Percentiles rank a stretch among this genome's conserved stretches.
phyloP scores from a whole-genome alignment of 2,329 filamentous ascomycete genomes.

The Sarocladiaceae sp. region DNA sequence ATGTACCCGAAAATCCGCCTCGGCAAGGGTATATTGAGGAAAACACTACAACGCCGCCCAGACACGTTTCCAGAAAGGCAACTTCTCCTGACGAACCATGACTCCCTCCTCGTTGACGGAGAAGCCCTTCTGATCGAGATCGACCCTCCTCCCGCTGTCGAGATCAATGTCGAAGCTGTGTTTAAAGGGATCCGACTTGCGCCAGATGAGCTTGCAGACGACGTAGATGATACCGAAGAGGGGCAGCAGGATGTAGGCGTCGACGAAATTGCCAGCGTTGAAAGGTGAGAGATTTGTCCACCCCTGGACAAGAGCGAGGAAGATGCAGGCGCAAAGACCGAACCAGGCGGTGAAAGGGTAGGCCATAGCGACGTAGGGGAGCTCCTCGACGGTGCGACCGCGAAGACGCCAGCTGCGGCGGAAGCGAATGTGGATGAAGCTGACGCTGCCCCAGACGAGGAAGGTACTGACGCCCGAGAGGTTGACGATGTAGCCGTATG shows the following conservation, averaged over 20 bases:
- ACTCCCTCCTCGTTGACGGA: conserved; percentile 22
- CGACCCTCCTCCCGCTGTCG: conserved; percentile 46
- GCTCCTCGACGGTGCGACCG: conserved; percentile 44
- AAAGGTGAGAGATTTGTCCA: conserved; percentile 56
- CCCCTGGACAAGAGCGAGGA: conserved; percentile 54
- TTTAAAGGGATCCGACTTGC: conserved; percentile 43
- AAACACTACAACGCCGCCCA: conserved; percentile 32
- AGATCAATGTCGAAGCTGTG: conserved; percentile 48
- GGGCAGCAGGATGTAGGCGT: conserved; percentile 56
- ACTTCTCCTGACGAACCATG: conserved; percentile 16
- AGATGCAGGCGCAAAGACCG: conserved; percentile 49
- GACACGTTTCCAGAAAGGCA: conserved; percentile 37
- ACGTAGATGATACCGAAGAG: conserved; percentile 53
- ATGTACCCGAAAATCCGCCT: background rate
- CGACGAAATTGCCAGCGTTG: conserved; percentile 57
- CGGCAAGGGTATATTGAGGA: background rate
- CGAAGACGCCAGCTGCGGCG: conserved; percentile 56
- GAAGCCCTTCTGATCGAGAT: conserved; percentile 40
- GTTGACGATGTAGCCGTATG: conserved; percentile 65
- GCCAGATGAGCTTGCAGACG: conserved; percentile 46
- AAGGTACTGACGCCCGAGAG: conserved; percentile 65
- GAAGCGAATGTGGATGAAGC: conserved; percentile 66
- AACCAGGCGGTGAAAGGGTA: conserved; percentile 57
- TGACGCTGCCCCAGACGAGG: conserved; percentile 65
- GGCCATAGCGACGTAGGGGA: conserved; percentile 48